Base-by-base conservation (phyloP, 192 early-diverging fungal genomes). In the Physocladia obscura region DNA sequence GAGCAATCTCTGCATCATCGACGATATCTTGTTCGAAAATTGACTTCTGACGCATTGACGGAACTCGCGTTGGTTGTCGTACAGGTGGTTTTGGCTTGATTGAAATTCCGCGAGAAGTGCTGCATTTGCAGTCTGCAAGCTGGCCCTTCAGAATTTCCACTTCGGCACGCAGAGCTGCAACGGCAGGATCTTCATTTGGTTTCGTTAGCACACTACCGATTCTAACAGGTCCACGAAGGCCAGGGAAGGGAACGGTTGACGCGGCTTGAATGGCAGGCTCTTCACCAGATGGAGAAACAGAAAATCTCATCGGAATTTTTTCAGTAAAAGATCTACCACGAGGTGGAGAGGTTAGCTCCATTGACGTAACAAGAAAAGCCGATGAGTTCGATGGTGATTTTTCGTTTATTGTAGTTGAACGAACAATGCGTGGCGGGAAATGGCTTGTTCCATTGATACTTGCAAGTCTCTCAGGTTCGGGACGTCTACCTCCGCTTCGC, bases 181-280 rank as follows among this genome's bases (percentile, higher is more conserved):
- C 39, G 76, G 93, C 92, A 21, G 87, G 79, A 17, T 62, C 60
- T 22, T 65, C 49, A 31, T 65, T 37, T 2, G 31, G 29, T 29
- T 59, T 59, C 29, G 26, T 17, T 2, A n/a, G 21, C 8, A 59
- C 19, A 24, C 57, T 59, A n/a, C 57, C 57, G 36, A 59, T n/a
- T 13, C 57, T 11, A 19, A n/a, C 57, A 17, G 29, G 50, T 13
- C 37, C 52, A 19, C n/a, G 65, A 11, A 22, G n/a, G 17, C 54
- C 54, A 2, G 54, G 54, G 29, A 36, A 21, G 39, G 31, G 47
- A 15, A 34, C 11, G 29, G 21, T 24, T 4, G 11, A 49, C 21
- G 49, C 34, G 2, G 8, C 15, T 13, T 15, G 19, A 34, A 15
- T 19, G 5, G 63, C 17, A 13, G 50, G 49, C 21, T 1, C 15